These are phyloP conservation scores for Dendrobium huoshanense DNA, from an alignment of 106 monocot genomes.

Conservation along the genomic window DNA sequence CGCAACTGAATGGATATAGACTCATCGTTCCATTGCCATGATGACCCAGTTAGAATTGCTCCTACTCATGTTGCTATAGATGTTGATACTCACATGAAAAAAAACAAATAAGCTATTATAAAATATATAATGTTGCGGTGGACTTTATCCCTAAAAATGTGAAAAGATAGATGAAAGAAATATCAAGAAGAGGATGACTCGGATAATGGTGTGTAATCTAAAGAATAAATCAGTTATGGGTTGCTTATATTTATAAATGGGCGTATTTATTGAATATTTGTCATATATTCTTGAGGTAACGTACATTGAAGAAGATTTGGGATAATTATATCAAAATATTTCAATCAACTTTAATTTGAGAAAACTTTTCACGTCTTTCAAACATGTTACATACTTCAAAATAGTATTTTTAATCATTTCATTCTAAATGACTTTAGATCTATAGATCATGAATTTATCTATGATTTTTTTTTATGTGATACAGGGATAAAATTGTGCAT, in stretches of 20 bases:
- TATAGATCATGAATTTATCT: too few relatives aligned
- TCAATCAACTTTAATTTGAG: background rate
- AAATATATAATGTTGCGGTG: too few relatives aligned
- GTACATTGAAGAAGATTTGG: background rate
- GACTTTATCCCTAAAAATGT: too few relatives aligned
- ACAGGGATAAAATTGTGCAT: too few relatives aligned
- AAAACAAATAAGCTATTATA: background rate
- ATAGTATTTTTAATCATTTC: too few relatives aligned
- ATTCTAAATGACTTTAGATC: background rate
- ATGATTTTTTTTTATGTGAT: too few relatives aligned
- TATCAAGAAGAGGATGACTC: background rate
- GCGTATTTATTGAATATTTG: background rate
- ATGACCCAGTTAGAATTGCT: background rate
- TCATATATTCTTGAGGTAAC: background rate
- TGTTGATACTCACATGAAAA: background rate
- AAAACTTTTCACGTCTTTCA: too few relatives aligned
- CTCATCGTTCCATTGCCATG: background rate
- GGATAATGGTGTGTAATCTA: background rate
- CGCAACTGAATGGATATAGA: background rate
- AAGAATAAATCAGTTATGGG: background rate
- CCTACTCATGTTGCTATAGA: background rate
- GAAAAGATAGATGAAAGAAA: too few relatives aligned
- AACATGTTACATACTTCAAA: too few relatives aligned
- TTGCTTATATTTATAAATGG: background rate
- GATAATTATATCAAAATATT: background rate